A percentile compares a stretch with the other conserved stretches of the same genome.
Evolutionary conservation across 176 grass and related monocot species (phyloP).

Genomic region (Elaeis guineensis): DNA sequence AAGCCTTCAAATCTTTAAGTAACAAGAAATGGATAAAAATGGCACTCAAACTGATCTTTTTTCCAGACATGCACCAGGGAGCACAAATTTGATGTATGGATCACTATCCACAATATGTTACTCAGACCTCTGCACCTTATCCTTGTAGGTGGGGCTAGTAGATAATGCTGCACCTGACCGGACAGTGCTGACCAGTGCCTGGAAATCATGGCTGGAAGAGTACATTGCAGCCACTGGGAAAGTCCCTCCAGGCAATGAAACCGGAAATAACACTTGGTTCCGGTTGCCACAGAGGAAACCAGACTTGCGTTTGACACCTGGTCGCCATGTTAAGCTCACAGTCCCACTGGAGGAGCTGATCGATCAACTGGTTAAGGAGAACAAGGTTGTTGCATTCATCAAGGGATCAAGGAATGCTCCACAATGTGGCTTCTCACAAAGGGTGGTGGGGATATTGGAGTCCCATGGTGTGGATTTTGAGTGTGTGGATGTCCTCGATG

Average conservation of each 20-base stretch:
- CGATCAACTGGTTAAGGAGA: conserved; percentile 76
- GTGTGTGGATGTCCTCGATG: conserved; percentile 74
- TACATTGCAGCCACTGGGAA: conserved; percentile 64
- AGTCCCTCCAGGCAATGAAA: conserved; percentile 71
- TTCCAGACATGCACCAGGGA: too few species aligned
- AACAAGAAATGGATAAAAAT: too few species aligned
- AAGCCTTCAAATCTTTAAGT: too few species aligned
- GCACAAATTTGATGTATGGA: too few species aligned
- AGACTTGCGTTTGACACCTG: conserved; percentile 65
- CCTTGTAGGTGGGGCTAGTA: conserved; percentile 42
- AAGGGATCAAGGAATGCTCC: conserved; percentile 89
- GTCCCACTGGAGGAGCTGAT: conserved; percentile 67
- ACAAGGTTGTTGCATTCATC: conserved; percentile 93
- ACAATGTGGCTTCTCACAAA: conserved; percentile 83
- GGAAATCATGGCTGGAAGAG: conserved; percentile 97
- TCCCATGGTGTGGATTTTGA: conserved; percentile 63
- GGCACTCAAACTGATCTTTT: too few species aligned
- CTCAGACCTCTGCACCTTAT: conserved; percentile 2
- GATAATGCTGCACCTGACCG: conserved; percentile 42
- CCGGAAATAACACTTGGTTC: conserved; percentile 72
- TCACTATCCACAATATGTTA: too few species aligned
- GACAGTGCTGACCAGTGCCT: conserved; percentile 46
- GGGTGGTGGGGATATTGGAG: conserved; percentile 77
- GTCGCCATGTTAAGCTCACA: conserved; percentile 72
- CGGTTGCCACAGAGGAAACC: conserved; percentile 42